A percentile compares a stretch with the other conserved stretches of the same genome.
Evolutionary conservation across 176 grass and related monocot genomes (phyloP).

Genomic region (Juncus effusus): DNA sequence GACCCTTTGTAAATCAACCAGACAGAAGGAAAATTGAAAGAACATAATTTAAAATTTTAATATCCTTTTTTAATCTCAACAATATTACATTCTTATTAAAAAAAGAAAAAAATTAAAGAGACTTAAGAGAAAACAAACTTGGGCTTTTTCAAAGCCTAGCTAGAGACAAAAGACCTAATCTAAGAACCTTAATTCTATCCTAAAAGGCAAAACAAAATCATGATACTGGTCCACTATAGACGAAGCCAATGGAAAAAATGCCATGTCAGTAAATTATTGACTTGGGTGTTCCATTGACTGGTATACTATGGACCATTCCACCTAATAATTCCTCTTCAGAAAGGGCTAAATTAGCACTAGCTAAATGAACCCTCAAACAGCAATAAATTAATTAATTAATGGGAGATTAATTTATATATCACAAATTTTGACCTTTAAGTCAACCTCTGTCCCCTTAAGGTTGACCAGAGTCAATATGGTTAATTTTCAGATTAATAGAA

Average conservation of each 20-base stretch:
- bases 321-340: neutral
- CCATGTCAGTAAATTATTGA: too few relatives aligned
- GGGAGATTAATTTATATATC: too few relatives aligned
- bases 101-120: neutral
- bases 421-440: conserved; percentile 3
- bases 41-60: too few relatives aligned
- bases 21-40: too few relatives aligned
- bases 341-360: neutral
- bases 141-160: conserved; percentile 15
- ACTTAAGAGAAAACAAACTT: conserved; percentile 16
- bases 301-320: too few relatives aligned
- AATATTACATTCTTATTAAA: neutral
- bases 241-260: too few relatives aligned
- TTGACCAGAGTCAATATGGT: conserved; percentile 24
- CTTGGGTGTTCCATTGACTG: too few relatives aligned
- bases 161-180: neutral
- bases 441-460: conserved; percentile 5
- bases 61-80: too few relatives aligned
- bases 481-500: conserved; percentile 29
- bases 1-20: too few relatives aligned
- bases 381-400: conserved; percentile 41
- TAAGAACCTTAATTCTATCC: neutral
- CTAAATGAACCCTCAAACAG: conserved; percentile 40
- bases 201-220: too few relatives aligned
- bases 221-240: too few relatives aligned